A percentile compares a stretch with the other conserved stretches of the same genome.
phyloP scores from a whole-genome alignment of 73 alveolate genomes.

The Breviolum minutum region DNA sequence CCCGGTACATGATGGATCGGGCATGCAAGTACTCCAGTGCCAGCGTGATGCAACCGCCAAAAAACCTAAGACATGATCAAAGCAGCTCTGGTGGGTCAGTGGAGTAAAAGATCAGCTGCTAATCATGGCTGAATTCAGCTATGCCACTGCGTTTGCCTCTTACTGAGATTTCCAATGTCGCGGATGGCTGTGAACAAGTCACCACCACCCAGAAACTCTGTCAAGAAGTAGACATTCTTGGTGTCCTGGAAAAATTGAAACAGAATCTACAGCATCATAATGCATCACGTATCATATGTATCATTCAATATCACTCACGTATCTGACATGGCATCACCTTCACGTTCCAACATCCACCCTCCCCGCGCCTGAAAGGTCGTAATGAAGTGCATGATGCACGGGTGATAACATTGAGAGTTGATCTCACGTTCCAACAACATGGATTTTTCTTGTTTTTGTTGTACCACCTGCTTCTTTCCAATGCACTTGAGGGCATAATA shows the following conservation, averaged over 20 bases:
- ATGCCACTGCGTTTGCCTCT: constrained; percentile 64
- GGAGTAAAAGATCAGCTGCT: not conserved
- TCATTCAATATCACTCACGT: too few relatives aligned
- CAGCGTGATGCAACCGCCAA: constrained; percentile 81
- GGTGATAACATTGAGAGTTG: constrained; percentile 78
- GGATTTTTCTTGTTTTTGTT: constrained; percentile 76
- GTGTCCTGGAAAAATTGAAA: not conserved
- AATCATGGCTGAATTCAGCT: not conserved
- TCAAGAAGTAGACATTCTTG: constrained; percentile 65
- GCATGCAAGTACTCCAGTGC: constrained; percentile 80
- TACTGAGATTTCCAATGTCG: constrained; percentile 80
- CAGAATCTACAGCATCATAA: not conserved
- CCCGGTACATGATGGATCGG: constrained; percentile 84
- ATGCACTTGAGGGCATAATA: constrained; percentile 88
- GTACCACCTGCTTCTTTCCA: constrained; percentile 95
- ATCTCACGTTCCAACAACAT: constrained; percentile 87
- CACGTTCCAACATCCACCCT: not conserved
- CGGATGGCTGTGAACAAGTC: constrained; percentile 93
- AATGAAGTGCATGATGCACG: constrained; percentile 94
- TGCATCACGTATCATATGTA: not conserved
- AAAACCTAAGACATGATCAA: constrained; percentile 17
- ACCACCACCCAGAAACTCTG: constrained; percentile 84
- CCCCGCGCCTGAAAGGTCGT: constrained; percentile 70
- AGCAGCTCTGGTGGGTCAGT: not conserved
- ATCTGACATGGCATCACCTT: not conserved